Base-by-base conservation (phyloP, 768 basidiomycete genomes). In the Boletellus ananas region DNA sequence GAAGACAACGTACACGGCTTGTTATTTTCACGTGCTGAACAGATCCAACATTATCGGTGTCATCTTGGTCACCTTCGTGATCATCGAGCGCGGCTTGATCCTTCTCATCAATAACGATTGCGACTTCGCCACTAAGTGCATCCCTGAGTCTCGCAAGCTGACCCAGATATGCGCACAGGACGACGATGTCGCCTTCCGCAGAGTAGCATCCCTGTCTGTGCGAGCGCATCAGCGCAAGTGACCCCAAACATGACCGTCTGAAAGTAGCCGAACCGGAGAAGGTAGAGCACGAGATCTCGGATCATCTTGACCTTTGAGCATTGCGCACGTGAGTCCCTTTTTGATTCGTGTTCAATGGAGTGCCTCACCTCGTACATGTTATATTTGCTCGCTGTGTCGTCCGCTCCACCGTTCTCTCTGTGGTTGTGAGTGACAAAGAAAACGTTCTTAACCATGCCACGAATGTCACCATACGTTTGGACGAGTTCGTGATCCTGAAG, bases 291-390 rank as follows among this genome's bases (percentile, higher is more conserved):
- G 3, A 83, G 68, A 46, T 80, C 81, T 33, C 70, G 70, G 20
- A 79, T 76, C 77, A 79, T 78, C 14, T 55, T 43, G 1, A 70
- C 74, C 74, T 76, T 39, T 23, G 23, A 3, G 21, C 6, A 40
- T 54, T 33, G 21, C 7, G 0, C 7, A 25, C 1, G 3, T 50
- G 41, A 23, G 23, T 23, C 23, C 23, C 23, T 23, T 23, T 55
- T 23, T 8, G 5, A 38, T 3, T 11, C 14, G 10, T 20, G 0
- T 35, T 6, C 36, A 33, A 3, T 16, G 1, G 1, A 41, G 2
- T 0, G 11, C 4, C 74, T 86, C 81, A 83, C 87, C 76, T 91
- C 89, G 47, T 79, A 85, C 3, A 59, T 67, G 59, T 90, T 90
- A 61, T 71, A 79, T 54, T 84, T 89, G 45, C 82, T 84, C 0